Evolutionary conservation across 2,329 filamentous ascomycete species (phyloP), one percentile per base, ranked within the genome.

Genomic region (Neobulgaria alba): DNA sequence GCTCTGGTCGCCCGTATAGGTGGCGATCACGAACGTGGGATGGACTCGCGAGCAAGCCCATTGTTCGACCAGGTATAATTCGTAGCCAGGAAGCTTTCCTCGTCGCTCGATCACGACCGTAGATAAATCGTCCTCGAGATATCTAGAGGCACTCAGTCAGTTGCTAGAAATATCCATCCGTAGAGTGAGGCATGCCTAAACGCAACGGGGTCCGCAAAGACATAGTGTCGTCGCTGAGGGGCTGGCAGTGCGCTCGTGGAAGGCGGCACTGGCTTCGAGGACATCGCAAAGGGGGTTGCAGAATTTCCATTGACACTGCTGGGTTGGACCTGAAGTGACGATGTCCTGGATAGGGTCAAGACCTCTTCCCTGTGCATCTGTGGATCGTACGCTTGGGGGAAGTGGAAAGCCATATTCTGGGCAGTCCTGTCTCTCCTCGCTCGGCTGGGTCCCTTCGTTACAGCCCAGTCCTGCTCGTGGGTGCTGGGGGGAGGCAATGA

Each of bases 41-140:
- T 93, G 87, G 42, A 79, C 75, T 38, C 92, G 79, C 10, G 90
- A 95, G 63, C 89, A 95, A 4, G 87, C 87, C 92, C 92, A 98
- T 69, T 98, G 92, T 62, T 96, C 92, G 50, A 96, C 87, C 12
- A 96, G 67, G 62, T 96, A 96, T 47, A 90, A 71, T 61, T 96
- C 89, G 63, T 95, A 96, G 50, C 90, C 90, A 46, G 75, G 67
- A 4, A 98, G 72, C 36, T 74, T 68, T 36, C 73, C 71, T 41
- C 78, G 77, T 39, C 82, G 80, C 52, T 89, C 77, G 49, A 95
- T 69, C 5, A 95, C 78, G 3, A 70, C 72, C 3, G 87, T 88
- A 4, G 75, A 77, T 1, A 79, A 69, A 50, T 96, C 92, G 58
- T 93, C 85, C 66, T 94, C 85, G 16, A 98, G 76, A 57, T 90